Evolutionary conservation across 208 protist genomes (phyloP), one percentile per base, ranked within the genome.

Genomic region (Porcisia deanei): DNA sequence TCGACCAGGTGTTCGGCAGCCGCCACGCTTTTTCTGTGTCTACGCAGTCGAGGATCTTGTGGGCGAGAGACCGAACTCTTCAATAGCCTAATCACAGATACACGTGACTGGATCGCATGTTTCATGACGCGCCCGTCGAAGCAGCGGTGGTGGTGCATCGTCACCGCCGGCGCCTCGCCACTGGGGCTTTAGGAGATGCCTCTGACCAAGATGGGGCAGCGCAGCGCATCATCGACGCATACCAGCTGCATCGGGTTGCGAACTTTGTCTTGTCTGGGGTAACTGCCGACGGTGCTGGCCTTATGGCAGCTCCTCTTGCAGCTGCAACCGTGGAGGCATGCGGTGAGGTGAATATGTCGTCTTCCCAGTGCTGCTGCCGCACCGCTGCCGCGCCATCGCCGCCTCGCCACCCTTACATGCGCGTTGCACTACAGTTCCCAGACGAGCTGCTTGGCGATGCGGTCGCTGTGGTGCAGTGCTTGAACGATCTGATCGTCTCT

Each of bases 401-500:
- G 2, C 43, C 4, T 30, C 49, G 34, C 9, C 3, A 6, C 3
- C 71, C 59, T 5, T 77, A 73, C 73, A 66, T 84, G 47, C 80
- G 84, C 14, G 84, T 97, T 16, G 94, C 95, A 0, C 81, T 98
- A 70, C 96, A 98, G 85, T 96, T 98, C 53, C 94, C 96, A 1
- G 96, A 98, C 78, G 85, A 93, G 4, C 61, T 97, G 61, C 82
- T 98, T 3, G 73, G 74, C 7, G 94, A 97, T 70, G 79, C 91
- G 47, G 82, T 92, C 3, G 70, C 69, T 20, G 84, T 98, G 8
- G 80, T 90, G 34, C 74, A 85, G 20, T 79, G 75, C 52, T 82
- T 98, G 25, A 76, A 91, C 59, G 41, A 49, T 7, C 71, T 89
- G 41, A 77, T 95, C 54, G 34, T 69, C 18, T 53, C 73, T 0